Percentiles rank a stretch among this genome's conserved stretches.
phyloP scores from a whole-genome alignment of 2,329 filamentous ascomycete genomes.

The Westerdykella aurantiaca region DNA sequence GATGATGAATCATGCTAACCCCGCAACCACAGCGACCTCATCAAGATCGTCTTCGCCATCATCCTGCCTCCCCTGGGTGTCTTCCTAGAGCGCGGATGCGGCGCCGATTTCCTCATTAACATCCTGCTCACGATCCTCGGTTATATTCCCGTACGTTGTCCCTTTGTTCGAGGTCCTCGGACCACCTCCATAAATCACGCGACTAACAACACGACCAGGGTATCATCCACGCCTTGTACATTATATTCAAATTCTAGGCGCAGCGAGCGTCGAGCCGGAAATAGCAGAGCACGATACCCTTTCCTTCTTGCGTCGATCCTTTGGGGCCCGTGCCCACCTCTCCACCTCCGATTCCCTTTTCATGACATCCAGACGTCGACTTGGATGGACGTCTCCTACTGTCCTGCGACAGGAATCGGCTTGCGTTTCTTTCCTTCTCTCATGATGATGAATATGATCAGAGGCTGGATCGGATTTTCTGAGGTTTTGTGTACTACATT shows the following conservation, averaged over 20 bases:
- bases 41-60: slow-evolving; percentile 83
- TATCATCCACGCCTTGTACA: slow-evolving; percentile 91
- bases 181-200: neutral
- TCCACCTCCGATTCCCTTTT: no score
- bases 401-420: no score
- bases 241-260: slow-evolving; percentile 79
- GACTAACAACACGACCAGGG: slow-evolving; percentile 35
- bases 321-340: no score
- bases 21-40: slow-evolving; percentile 55
- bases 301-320: slow-evolving; percentile 2
- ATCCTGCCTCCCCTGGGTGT: slow-evolving; percentile 86
- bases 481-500: no score
- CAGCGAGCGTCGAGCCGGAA: slow-evolving; percentile 8
- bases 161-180: neutral
- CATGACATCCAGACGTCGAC: no score
- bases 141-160: slow-evolving; percentile 53
- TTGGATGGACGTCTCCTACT: no score
- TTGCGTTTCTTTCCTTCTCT: no score
- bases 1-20: slow-evolving; percentile 10
- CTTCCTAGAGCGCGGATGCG: slow-evolving; percentile 89
- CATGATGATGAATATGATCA: no score
- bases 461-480: no score
- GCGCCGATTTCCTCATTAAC: slow-evolving; percentile 85
- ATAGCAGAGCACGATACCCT: slow-evolving; percentile 30
- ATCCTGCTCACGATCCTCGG: slow-evolving; percentile 64